Conservation (phyloP, 176 grass and related monocot genomes). For the Zizania latifolia region DNA sequence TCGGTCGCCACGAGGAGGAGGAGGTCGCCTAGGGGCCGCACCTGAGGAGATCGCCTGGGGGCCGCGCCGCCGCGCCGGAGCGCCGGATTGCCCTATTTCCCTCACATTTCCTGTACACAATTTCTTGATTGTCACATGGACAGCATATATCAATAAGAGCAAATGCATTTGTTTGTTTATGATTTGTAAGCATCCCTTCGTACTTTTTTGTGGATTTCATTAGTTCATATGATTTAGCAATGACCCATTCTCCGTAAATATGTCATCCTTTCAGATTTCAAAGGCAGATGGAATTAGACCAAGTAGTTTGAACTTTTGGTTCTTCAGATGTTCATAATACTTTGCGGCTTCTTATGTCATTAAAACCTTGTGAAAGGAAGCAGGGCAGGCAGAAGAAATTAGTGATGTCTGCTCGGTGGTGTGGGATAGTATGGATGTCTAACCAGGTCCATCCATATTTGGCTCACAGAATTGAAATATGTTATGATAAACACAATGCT, state of each 20-base stretch:
- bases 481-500: constrained; percentile 18
- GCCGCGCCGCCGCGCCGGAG: too few relatives aligned
- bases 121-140: too few relatives aligned
- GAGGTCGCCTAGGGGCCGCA: too few relatives aligned
- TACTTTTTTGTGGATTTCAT: constrained; percentile 3
- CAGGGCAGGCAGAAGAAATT: constrained; percentile 58
- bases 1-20: too few relatives aligned
- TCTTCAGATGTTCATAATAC: constrained; percentile 12
- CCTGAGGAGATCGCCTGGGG: too few relatives aligned
- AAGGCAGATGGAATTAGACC: constrained; percentile 7
- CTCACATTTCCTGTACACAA: too few relatives aligned
- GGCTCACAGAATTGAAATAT: constrained; percentile 39
- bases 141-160: too few relatives aligned
- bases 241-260: not conserved
- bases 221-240: not conserved
- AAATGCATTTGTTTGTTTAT: not conserved
- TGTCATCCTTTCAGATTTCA: not conserved
- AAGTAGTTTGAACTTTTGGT: constrained; percentile 9
- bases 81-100: too few relatives aligned
- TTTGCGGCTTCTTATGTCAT: constrained; percentile 49
- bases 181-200: not conserved
- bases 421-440: constrained; percentile 81
- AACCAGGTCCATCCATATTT: constrained; percentile 82
- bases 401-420: constrained; percentile 66
- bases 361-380: constrained; percentile 40